Conservation (phyloP, 1,139 yeast species). For the Kazachstania sp. region DNA sequence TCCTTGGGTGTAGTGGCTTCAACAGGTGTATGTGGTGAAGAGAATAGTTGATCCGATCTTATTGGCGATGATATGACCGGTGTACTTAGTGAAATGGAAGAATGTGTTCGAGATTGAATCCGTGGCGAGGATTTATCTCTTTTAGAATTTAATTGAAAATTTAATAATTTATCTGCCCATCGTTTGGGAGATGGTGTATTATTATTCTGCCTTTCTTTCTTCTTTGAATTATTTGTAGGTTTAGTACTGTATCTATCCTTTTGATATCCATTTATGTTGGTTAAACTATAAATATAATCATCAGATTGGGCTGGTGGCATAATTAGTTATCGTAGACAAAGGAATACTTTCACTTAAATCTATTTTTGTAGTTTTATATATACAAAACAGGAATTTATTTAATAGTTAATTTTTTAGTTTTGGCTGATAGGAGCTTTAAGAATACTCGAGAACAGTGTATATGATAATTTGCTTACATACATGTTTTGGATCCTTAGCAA, state of each 20-base stretch:
- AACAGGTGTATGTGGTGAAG: not conserved
- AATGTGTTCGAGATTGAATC: not conserved
- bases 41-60: not conserved
- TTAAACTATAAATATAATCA: slow-evolving; percentile 7
- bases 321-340: not conserved
- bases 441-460: too few relatives aligned
- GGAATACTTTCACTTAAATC: too few relatives aligned
- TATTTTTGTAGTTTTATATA: too few relatives aligned
- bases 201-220: not conserved
- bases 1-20: not conserved
- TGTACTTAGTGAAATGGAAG: not conserved
- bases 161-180: slow-evolving; percentile 18
- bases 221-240: not conserved
- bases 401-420: too few relatives aligned
- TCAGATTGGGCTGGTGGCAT: slow-evolving; percentile 11
- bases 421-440: too few relatives aligned
- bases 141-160: slow-evolving; percentile 13
- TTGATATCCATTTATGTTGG: slow-evolving; percentile 4
- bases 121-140: slow-evolving; percentile 7
- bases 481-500: too few relatives aligned
- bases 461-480: not conserved
- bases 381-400: too few relatives aligned
- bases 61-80: not conserved
- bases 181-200: slow-evolving; percentile 11
- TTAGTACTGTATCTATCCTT: not conserved